A percentile compares a stretch with the other conserved stretches of the same genome.
phyloP scores from a whole-genome alignment of 2,329 filamentous ascomycete species.

The Colletotrichum truncatum region DNA sequence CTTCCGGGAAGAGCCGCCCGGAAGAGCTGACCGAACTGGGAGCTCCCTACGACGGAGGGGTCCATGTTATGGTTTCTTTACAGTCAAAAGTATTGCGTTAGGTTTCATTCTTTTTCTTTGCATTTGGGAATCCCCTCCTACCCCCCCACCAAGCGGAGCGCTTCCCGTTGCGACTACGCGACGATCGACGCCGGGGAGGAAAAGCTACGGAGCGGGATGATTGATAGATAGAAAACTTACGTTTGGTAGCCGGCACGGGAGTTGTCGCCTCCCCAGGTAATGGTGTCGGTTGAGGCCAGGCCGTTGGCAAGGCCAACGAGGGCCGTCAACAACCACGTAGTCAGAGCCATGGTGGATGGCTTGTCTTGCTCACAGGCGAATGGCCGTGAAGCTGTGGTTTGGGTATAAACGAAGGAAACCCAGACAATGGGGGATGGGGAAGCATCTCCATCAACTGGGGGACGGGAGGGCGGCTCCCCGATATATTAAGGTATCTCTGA shows the following conservation, averaged over 20 bases:
- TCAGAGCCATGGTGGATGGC: constrained; percentile 26
- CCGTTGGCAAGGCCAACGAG: constrained; percentile 44
- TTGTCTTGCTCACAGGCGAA: constrained; percentile 7
- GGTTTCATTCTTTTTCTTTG: not conserved
- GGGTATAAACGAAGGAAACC: constrained; percentile 26
- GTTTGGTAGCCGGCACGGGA: constrained; percentile 61
- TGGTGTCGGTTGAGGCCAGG: constrained; percentile 60
- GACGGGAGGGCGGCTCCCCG: constrained; percentile 12
- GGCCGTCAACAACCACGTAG: constrained; percentile 34
- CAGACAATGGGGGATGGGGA: constrained; percentile 6
- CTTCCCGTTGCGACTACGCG: not conserved
- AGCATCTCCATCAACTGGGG: constrained; percentile 5
- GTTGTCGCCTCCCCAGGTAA: constrained; percentile 69
- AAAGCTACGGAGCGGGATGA: too few relatives aligned
- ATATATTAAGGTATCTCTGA: constrained; percentile 25
- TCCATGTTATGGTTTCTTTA: constrained; percentile 69
- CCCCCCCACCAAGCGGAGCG: not conserved
- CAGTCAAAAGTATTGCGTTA: not conserved
- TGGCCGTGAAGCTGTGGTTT: constrained; percentile 7
- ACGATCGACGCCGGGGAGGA: not conserved
- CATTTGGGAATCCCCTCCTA: not conserved
- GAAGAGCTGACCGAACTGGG: constrained; percentile 65
- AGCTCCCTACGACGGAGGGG: constrained; percentile 63
- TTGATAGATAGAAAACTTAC: constrained; percentile 42
- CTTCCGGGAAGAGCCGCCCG: constrained; percentile 59